Conservation (phyloP, 2,329 filamentous ascomycete genomes). For the Fusarium sp. region DNA sequence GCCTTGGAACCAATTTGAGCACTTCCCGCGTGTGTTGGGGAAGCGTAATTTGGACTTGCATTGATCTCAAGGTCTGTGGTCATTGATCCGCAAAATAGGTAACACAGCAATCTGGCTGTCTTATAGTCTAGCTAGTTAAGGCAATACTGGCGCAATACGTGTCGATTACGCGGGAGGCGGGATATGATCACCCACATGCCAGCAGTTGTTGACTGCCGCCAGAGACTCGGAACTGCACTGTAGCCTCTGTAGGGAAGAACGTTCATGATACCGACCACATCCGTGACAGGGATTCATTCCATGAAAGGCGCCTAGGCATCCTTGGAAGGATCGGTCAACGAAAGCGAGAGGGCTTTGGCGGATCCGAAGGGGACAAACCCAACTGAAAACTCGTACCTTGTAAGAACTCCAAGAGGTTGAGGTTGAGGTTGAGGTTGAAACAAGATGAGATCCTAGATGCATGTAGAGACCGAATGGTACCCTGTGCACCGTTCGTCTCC, state of each 20-base stretch:
- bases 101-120: too few relatives aligned
- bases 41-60: background rate
- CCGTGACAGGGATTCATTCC: constrained; percentile 1
- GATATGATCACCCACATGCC: constrained; percentile 42
- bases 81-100: too few relatives aligned
- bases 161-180: constrained; percentile 23
- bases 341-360: constrained; percentile 2
- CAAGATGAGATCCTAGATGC: constrained; percentile 13
- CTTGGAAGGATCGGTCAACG: background rate
- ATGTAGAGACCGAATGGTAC: background rate
- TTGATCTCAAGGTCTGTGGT: background rate
- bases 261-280: constrained; percentile 33
- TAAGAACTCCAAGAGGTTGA: constrained; percentile 9
- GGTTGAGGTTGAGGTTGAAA: constrained; percentile 12
- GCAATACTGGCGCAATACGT: constrained; percentile 6
- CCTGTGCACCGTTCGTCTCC: constrained; percentile 10
- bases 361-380: constrained; percentile 6
- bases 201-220: constrained; percentile 28
- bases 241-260: constrained; percentile 24
- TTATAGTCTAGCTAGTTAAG: background rate
- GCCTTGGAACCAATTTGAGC: too few relatives aligned
- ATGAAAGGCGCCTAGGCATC: background rate
- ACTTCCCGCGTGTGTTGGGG: too few relatives aligned
- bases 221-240: constrained; percentile 25
- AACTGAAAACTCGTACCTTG: constrained; percentile 22